Conservation (phyloP, 1,284 basidiomycete species). For the Tremellales sp. region DNA sequence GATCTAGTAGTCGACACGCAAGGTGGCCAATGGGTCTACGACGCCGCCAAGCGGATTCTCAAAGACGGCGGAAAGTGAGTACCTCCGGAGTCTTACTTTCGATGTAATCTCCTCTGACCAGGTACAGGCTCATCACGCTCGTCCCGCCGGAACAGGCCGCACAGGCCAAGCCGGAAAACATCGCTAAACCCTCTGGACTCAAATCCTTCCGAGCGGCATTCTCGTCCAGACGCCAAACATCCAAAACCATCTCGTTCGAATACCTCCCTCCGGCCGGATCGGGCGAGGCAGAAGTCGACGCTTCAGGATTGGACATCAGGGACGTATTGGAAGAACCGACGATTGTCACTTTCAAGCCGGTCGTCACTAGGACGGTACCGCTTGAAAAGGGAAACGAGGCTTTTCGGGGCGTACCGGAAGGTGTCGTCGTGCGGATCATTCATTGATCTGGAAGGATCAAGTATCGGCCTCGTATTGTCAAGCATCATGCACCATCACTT, state of each 20-base stretch:
- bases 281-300: slow-evolving; percentile 44
- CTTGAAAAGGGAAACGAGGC: slow-evolving; percentile 41
- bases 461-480: no score
- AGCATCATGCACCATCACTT: no score
- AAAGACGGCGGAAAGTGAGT: slow-evolving; percentile 47
- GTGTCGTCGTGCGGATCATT: slow-evolving; percentile 24
- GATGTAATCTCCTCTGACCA: background rate
- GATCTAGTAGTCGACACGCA: slow-evolving; percentile 76
- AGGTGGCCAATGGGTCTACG: slow-evolving; percentile 70
- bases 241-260: slow-evolving; percentile 22
- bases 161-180: background rate
- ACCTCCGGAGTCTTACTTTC: slow-evolving; percentile 2
- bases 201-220: slow-evolving; percentile 30
- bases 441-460: no score
- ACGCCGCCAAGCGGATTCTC: slow-evolving; percentile 63
- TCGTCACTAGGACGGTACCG: slow-evolving; percentile 22
- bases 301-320: slow-evolving; percentile 37
- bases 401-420: slow-evolving; percentile 17
- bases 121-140: slow-evolving; percentile 15
- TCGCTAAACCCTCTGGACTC: slow-evolving; percentile 22
- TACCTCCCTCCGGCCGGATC: slow-evolving; percentile 35
- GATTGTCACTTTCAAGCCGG: slow-evolving; percentile 33
- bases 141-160: slow-evolving; percentile 6
- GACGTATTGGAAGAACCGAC: slow-evolving; percentile 44
- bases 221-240: slow-evolving; percentile 24